Percentiles rank a stretch among this genome's conserved stretches.
Evolutionary conservation across 1,284 basidiomycete genomes (phyloP).

Genomic region (Microbotryomycetes sp.): DNA sequence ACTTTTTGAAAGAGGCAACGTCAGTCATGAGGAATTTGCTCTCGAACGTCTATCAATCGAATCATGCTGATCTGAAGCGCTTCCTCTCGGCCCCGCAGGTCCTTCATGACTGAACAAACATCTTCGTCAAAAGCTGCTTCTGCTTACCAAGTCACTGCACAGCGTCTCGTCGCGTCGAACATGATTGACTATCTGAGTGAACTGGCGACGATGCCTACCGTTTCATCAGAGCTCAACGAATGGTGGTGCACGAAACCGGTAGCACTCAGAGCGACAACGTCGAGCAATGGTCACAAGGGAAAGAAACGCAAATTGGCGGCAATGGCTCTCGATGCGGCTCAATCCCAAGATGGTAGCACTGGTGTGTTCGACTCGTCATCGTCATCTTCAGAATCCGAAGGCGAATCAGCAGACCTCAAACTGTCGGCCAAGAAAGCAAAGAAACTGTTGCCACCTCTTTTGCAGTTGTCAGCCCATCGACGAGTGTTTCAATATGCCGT

Average conservation of each 20-base stretch:
- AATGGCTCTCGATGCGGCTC: conserved; percentile 45
- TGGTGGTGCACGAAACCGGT: conserved; percentile 68
- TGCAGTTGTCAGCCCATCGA: conserved; percentile 34
- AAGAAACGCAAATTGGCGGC: conserved; percentile 47
- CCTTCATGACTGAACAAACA: background rate
- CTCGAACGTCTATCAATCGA: conserved; percentile 9
- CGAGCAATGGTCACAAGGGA: conserved; percentile 22
- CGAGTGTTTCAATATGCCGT: conserved; percentile 39
- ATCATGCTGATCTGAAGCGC: conserved; percentile 4
- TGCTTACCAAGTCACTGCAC: background rate
- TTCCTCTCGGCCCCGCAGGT: conserved; percentile 36
- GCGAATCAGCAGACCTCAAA: conserved; percentile 7
- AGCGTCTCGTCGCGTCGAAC: conserved; percentile 49
- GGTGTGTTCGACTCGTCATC: conserved; percentile 63
- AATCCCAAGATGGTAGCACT: conserved; percentile 53
- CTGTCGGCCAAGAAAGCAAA: background rate
- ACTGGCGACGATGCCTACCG: conserved; percentile 74
- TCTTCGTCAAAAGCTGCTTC: background rate
- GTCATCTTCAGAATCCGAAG: conserved; percentile 47
- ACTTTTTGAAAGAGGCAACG: conserved; percentile 75
- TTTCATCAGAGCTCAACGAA: conserved; percentile 64
- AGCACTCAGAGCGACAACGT: background rate
- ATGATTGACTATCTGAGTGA: conserved; percentile 68
- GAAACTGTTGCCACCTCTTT: conserved; percentile 30
- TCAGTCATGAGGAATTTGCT: conserved; percentile 2